Conservation (phyloP, 108 stramenopile species). For the Mayamaea pseudoterrestris region DNA sequence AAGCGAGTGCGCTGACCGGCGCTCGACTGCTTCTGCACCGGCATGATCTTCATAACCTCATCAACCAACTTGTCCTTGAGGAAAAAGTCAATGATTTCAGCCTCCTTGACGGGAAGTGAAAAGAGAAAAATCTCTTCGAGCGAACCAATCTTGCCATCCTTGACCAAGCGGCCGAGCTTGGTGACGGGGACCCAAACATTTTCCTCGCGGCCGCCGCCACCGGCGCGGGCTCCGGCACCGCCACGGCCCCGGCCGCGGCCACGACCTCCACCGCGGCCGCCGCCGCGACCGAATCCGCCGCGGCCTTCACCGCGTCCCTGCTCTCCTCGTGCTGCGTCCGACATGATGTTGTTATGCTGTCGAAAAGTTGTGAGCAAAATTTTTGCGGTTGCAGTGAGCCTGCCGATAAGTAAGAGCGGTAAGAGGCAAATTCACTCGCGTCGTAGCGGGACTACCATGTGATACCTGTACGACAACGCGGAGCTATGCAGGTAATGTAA, state of each 20-base stretch:
- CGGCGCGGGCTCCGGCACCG: constrained; percentile 84
- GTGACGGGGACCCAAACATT: constrained; percentile 97
- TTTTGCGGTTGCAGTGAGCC: background rate
- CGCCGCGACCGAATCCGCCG: constrained; percentile 60
- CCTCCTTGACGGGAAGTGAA: constrained; percentile 99
- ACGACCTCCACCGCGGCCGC: constrained; percentile 53
- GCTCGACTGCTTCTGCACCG: constrained; percentile 99
- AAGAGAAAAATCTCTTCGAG: constrained; percentile 99
- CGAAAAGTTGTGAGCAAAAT: background rate
- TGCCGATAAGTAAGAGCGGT: background rate
- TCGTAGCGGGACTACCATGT: no score
- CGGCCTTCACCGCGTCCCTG: constrained; percentile 24
- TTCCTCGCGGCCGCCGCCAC: constrained; percentile 85
- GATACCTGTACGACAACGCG: no score
- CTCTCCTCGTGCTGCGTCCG: background rate
- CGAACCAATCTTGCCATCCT: constrained; percentile 97
- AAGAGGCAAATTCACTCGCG: no score
- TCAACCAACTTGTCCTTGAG: constrained; percentile 95
- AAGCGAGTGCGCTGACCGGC: constrained; percentile 99
- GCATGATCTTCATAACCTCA: constrained; percentile 99
- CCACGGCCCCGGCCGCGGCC: constrained; percentile 72
- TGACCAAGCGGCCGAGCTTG: constrained; percentile 99
- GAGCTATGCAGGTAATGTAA: no score
- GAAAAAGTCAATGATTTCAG: constrained; percentile 98
- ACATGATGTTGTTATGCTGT: constrained; percentile 2